Evolutionary conservation across 2,329 filamentous ascomycete genomes (phyloP).

Genomic region (Colletotrichum paranaense): DNA sequence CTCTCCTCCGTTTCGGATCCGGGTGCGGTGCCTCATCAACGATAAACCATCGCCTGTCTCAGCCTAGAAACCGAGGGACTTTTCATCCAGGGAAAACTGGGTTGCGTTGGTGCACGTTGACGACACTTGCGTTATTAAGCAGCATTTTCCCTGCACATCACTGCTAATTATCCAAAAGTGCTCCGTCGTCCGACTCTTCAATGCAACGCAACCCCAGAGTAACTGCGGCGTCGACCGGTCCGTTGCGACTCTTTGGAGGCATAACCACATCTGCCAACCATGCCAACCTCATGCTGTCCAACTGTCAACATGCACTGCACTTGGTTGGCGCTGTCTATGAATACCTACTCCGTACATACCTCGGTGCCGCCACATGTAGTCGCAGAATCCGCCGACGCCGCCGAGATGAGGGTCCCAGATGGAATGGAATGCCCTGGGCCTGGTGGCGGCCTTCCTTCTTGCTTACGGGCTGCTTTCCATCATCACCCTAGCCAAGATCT

Average conservation of each 20-base stretch:
- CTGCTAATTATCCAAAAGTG: slow-evolving; percentile 16
- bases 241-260: slow-evolving; percentile 25
- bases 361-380: not conserved
- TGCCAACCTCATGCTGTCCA: not conserved
- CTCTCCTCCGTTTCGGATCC: slow-evolving; percentile 12
- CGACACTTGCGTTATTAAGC: slow-evolving; percentile 16
- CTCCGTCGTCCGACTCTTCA: slow-evolving; percentile 25
- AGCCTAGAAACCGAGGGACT: slow-evolving; percentile 22
- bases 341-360: not conserved
- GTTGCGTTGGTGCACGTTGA: slow-evolving; percentile 20
- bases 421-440: not conserved
- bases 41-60: slow-evolving; percentile 25
- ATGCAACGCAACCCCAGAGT: slow-evolving; percentile 30
- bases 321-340: not conserved
- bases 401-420: too few relatives aligned
- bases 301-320: not conserved
- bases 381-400: not conserved
- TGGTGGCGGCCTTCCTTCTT: not conserved
- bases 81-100: not conserved
- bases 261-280: slow-evolving; percentile 14
- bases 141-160: slow-evolving; percentile 29
- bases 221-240: slow-evolving; percentile 26
- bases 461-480: not conserved
- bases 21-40: slow-evolving; percentile 26
- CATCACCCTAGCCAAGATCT: not conserved